Percentiles rank a stretch among this genome's conserved stretches.
Evolutionary conservation across 345 rosid species (phyloP).

Genomic region (Noccaea caerulescens): DNA sequence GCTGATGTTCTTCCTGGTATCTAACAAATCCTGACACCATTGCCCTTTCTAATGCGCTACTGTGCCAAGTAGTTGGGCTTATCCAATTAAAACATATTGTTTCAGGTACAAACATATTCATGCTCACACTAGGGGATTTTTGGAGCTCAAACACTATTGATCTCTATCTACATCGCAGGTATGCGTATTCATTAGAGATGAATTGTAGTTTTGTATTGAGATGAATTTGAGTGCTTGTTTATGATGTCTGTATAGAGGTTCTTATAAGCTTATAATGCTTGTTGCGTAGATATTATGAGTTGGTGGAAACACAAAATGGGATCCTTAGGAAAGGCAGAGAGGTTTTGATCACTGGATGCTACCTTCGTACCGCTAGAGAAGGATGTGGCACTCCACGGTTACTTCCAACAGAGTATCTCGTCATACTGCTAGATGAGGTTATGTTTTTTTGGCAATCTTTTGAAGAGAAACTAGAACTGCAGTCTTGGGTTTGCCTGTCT

Average conservation of each 20-base stretch:
- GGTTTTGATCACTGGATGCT: slow-evolving; percentile 85
- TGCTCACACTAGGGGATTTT: slow-evolving; percentile 89
- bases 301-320: slow-evolving; percentile 74
- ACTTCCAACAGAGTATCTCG: slow-evolving; percentile 93
- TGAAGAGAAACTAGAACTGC: slow-evolving; percentile 1
- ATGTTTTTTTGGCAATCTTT: slow-evolving; percentile 17
- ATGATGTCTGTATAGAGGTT: slow-evolving; percentile 3
- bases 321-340: slow-evolving; percentile 86
- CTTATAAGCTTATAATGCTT: slow-evolving; percentile 29
- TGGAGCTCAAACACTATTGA: slow-evolving; percentile 98
- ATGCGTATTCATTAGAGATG: slow-evolving; percentile 17
- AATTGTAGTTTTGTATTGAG: background rate
- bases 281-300: slow-evolving; percentile 69
- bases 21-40: background rate
- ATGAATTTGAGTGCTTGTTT: slow-evolving; percentile 13
- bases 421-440: slow-evolving; percentile 89
- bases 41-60: slow-evolving; percentile 14
- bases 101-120: slow-evolving; percentile 84
- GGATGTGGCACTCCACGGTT: slow-evolving; percentile 82
- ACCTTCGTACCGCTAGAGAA: slow-evolving; percentile 89
- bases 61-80: slow-evolving; percentile 3
- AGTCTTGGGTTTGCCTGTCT: slow-evolving; percentile 21
- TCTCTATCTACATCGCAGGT: slow-evolving; percentile 91
- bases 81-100: slow-evolving; percentile 9
- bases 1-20: slow-evolving; percentile 79